phyloP scores from a whole-genome alignment of 306 rosid species.

The Cucumis hystrix region DNA sequence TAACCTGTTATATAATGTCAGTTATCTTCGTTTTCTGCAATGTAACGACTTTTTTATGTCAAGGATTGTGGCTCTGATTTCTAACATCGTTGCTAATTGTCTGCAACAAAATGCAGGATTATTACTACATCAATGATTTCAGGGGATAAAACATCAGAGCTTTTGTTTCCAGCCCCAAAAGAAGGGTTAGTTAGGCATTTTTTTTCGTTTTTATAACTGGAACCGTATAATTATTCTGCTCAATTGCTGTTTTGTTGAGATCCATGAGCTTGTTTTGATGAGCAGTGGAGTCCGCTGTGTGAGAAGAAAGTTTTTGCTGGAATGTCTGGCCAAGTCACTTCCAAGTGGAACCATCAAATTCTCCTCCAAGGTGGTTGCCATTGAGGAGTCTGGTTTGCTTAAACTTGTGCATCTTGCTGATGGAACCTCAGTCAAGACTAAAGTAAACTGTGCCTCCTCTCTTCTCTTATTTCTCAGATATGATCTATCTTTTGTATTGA shows the following conservation, averaged over 20 bases:
- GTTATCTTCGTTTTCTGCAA: neutral
- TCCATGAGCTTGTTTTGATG: neutral
- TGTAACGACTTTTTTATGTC: neutral
- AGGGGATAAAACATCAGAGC: slow-evolving; percentile 25
- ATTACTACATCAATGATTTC: slow-evolving; percentile 28
- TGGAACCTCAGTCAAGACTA: slow-evolving; percentile 44
- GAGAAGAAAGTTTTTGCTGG: slow-evolving; percentile 35
- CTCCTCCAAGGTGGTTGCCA: slow-evolving; percentile 57
- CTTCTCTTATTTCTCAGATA: neutral
- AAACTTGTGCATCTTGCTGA: slow-evolving; percentile 62
- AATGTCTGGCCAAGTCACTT: slow-evolving; percentile 50
- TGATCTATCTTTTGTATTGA: neutral
- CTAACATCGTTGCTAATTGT: neutral
- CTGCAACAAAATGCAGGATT: slow-evolving; percentile 24
- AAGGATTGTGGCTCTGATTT: neutral
- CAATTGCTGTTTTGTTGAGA: neutral
- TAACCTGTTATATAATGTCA: neutral
- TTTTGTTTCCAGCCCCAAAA: slow-evolving; percentile 15
- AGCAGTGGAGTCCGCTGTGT: slow-evolving; percentile 36
- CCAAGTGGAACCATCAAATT: slow-evolving; percentile 51
- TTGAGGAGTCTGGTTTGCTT: slow-evolving; percentile 40
- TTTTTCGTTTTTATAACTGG: neutral
- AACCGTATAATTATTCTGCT: neutral
- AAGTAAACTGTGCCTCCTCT: slow-evolving; percentile 17
- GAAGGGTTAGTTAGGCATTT: slow-evolving; percentile 30